These are phyloP conservation scores for Termitomyces sp. DNA, from an alignment of 768 basidiomycete species.

Conservation along the genomic window DNA sequence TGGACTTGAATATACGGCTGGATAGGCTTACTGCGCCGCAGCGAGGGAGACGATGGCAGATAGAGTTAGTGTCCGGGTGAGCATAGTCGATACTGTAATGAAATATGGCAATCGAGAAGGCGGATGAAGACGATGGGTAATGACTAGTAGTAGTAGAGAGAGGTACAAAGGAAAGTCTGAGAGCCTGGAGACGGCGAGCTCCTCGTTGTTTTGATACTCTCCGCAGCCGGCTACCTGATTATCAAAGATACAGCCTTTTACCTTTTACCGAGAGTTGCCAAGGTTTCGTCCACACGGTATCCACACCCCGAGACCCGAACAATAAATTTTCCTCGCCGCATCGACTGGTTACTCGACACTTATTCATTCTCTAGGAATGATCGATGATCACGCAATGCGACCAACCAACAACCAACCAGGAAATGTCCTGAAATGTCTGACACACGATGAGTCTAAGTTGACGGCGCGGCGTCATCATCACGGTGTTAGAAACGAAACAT, in stretches of 20 bases:
- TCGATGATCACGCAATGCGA: no score
- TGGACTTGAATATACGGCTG: not conserved
- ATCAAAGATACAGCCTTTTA: not conserved
- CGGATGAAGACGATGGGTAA: not conserved
- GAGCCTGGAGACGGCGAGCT: not conserved
- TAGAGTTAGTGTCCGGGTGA: constrained; percentile 14
- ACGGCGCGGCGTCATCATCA: no score
- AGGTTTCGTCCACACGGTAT: not conserved
- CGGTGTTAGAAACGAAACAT: no score
- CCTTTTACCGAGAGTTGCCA: not conserved
- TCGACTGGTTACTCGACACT: not conserved
- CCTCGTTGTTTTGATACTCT: not conserved
- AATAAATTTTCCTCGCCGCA: not conserved
- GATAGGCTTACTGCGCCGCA: constrained; percentile 17
- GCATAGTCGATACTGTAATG: constrained; percentile 8
- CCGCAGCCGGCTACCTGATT: not conserved
- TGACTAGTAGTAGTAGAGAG: not conserved
- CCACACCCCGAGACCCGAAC: not conserved
- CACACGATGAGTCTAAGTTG: no score
- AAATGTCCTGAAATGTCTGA: no score
- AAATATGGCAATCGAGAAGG: not conserved
- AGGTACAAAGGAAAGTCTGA: not conserved
- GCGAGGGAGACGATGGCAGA: constrained; percentile 16
- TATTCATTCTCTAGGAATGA: not conserved
- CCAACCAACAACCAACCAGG: no score